Conservation (phyloP, 2,329 filamentous ascomycete genomes). For the Penicillium brasilianum region DNA sequence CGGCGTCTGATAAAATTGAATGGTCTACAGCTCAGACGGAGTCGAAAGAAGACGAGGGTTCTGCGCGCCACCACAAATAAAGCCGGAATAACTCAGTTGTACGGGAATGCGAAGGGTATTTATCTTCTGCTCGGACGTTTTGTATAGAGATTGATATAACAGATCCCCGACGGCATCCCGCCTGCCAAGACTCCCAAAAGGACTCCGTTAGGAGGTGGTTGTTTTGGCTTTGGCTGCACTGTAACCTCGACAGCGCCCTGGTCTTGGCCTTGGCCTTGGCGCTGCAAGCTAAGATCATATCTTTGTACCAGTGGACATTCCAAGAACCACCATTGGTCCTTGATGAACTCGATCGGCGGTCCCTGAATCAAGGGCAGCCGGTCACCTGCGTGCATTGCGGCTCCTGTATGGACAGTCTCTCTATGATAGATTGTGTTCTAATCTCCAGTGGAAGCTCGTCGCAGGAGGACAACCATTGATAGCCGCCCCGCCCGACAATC, state of each 20-base stretch:
- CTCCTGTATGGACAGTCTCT: neutral
- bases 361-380: neutral
- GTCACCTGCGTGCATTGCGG: constrained; percentile 1
- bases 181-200: neutral
- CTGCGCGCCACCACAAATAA: neutral
- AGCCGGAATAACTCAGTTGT: neutral
- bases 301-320: constrained; percentile 2
- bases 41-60: too few relatives aligned
- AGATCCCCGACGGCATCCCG: constrained; percentile 7
- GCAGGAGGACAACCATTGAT: neutral
- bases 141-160: neutral
- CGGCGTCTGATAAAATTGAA: neutral
- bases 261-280: constrained; percentile 25
- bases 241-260: constrained; percentile 16
- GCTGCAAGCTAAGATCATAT: constrained; percentile 16
- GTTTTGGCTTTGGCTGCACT: constrained; percentile 8
- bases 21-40: neutral
- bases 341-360: constrained; percentile 2
- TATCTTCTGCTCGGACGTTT: neutral
- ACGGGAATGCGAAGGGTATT: neutral
- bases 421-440: neutral
- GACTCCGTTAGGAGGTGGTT: neutral
- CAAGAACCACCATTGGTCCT: neutral
- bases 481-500: neutral
- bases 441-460: neutral